Conservation (phyloP, 495 filamentous ascomycete genomes). For the Lentithecium fluviatile region DNA sequence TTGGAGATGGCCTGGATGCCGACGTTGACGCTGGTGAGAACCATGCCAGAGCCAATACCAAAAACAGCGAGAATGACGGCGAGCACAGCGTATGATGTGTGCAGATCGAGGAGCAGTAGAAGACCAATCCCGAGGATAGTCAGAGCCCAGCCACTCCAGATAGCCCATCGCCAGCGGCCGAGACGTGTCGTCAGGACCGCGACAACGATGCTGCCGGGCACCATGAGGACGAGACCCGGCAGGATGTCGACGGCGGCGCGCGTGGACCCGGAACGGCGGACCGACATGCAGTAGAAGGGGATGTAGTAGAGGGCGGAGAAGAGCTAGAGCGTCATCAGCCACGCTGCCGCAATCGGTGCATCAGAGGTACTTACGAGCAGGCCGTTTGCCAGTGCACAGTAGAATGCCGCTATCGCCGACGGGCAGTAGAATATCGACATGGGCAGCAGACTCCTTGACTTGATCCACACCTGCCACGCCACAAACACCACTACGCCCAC, state of each 20-base stretch:
- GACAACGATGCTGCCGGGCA: constrained; percentile 48
- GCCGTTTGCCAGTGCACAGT: constrained; percentile 21
- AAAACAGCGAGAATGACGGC: no score
- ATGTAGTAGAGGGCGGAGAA: constrained; percentile 42
- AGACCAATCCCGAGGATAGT: constrained; percentile 51
- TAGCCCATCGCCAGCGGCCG: constrained; percentile 52
- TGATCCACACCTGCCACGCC: constrained; percentile 51
- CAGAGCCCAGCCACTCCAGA: constrained; percentile 57
- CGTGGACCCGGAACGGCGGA: constrained; percentile 7
- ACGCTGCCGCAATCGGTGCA: constrained; percentile 42
- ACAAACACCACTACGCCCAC: constrained; percentile 47
- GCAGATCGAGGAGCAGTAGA: constrained; percentile 50
- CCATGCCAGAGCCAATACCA: constrained; percentile 5
- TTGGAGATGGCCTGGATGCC: constrained; percentile 19
- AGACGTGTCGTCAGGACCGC: constrained; percentile 52
- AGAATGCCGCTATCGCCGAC: constrained; percentile 24
- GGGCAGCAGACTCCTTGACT: constrained; percentile 50
- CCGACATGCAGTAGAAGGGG: constrained; percentile 26
- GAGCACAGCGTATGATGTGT: constrained; percentile 36
- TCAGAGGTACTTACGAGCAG: constrained; percentile 35
- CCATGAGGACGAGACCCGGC: constrained; percentile 45
- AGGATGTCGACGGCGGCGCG: constrained; percentile 34
- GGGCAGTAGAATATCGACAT: constrained; percentile 34
- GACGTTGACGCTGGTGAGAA: constrained; percentile 14
- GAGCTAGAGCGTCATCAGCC: constrained; percentile 32